phyloP scores from a whole-genome alignment of 2,329 filamentous ascomycete genomes.

The Golovinomyces cichoracearum region DNA sequence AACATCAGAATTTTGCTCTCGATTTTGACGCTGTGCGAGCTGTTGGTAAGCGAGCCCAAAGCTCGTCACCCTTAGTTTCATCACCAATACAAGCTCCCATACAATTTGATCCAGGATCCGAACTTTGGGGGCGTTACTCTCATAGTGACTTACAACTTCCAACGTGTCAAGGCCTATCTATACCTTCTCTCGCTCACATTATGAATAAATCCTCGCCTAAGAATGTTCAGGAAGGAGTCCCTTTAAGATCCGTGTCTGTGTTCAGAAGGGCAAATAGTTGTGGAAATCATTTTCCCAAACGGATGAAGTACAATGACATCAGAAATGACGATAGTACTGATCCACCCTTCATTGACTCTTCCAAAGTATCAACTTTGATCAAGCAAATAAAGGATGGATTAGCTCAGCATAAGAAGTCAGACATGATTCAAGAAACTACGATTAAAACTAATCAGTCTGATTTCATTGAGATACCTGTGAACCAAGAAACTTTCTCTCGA shows the following conservation, averaged over 20 bases:
- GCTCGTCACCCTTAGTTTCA: conserved; percentile 47
- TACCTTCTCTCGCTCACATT: conserved; percentile 36
- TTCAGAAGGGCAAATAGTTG: conserved; percentile 43
- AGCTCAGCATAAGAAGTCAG: conserved; percentile 14
- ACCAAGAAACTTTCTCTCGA: background rate
- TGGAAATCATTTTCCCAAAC: conserved; percentile 45
- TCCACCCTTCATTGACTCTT: conserved; percentile 22
- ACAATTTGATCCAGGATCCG: conserved; percentile 36
- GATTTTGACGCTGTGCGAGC: conserved; percentile 21
- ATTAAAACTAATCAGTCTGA: background rate
- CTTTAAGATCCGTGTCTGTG: conserved; percentile 20
- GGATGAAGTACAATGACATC: conserved; percentile 24
- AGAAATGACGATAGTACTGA: conserved; percentile 19
- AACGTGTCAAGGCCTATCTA: conserved; percentile 10
- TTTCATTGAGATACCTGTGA: background rate
- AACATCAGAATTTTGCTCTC: conserved; percentile 19
- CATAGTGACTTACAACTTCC: conserved; percentile 17
- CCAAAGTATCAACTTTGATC: conserved; percentile 34
- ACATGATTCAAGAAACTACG: background rate
- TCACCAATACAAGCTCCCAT: conserved; percentile 23
- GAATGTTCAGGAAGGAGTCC: conserved; percentile 21
- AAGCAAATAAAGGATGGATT: conserved; percentile 33
- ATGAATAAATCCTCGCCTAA: conserved; percentile 48
- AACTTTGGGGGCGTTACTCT: conserved; percentile 55
- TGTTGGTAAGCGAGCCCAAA: conserved; percentile 38